Conservation (phyloP, 306 rosid species). For the Rosa lucieae region DNA sequence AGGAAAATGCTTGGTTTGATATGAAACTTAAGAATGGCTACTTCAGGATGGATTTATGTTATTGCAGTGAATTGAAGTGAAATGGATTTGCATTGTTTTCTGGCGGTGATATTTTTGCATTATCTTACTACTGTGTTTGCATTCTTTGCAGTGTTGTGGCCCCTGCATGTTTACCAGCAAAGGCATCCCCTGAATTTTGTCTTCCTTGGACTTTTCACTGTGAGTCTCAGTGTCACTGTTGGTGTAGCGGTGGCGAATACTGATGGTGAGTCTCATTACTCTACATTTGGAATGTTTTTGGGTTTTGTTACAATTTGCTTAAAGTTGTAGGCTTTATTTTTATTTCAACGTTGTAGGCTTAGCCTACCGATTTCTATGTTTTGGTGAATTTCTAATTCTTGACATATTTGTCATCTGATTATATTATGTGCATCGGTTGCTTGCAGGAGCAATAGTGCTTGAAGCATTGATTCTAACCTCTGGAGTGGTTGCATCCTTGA, state of each 20-base stretch:
- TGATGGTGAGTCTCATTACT: constrained; percentile 45
- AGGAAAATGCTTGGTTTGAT: no score
- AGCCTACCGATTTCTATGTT: background rate
- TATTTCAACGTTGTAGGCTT: background rate
- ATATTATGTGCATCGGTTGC: constrained; percentile 17
- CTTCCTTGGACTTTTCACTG: constrained; percentile 84
- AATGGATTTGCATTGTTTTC: background rate
- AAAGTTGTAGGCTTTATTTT: background rate
- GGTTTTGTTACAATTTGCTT: background rate
- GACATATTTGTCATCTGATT: background rate
- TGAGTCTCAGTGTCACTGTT: constrained; percentile 74
- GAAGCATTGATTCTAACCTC: constrained; percentile 93
- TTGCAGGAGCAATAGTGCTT: constrained; percentile 85
- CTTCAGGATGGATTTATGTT: background rate
- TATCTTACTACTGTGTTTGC: background rate
- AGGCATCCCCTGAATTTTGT: constrained; percentile 83
- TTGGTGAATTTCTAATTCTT: background rate
- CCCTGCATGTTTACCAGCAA: constrained; percentile 74
- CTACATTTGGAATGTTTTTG: background rate
- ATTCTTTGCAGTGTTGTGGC: constrained; percentile 70
- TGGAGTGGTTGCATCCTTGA: constrained; percentile 75
- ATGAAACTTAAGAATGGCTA: no score
- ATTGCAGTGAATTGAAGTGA: background rate
- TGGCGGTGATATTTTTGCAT: background rate
- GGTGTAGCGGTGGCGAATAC: constrained; percentile 86